Evolutionary conservation across 768 basidiomycete species (phyloP).

Genomic region (Mrakia gelida): DNA sequence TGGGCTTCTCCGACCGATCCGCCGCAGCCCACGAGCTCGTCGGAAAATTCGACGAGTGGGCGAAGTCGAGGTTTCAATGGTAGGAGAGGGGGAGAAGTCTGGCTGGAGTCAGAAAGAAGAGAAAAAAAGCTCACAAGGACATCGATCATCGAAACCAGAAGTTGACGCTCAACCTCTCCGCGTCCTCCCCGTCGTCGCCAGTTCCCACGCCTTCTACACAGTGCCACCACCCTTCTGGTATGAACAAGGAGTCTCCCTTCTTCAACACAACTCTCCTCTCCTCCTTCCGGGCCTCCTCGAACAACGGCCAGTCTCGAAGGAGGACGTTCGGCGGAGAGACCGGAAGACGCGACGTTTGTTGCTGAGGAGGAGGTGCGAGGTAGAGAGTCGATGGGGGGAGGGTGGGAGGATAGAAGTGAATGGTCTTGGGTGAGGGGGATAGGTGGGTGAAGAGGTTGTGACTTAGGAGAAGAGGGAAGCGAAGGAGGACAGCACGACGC

Average conservation of each 20-base stretch:
- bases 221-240: slow-evolving; percentile 29
- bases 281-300: not conserved
- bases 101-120: too few species aligned
- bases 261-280: slow-evolving; percentile 4
- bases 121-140: too few species aligned
- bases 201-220: slow-evolving; percentile 21
- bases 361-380: slow-evolving; percentile 28
- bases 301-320: not conserved
- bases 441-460: slow-evolving; percentile 19
- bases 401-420: slow-evolving; percentile 23
- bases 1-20: too few species aligned
- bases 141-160: slow-evolving; percentile 20
- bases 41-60: too few species aligned
- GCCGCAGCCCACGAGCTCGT: too few species aligned
- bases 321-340: slow-evolving; percentile 7
- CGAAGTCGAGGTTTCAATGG: too few species aligned
- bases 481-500: not conserved
- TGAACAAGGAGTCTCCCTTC: slow-evolving; percentile 18
- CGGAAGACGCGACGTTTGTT: slow-evolving; percentile 26
- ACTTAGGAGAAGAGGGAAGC: not conserved
- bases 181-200: not conserved
- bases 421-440: slow-evolving; percentile 3
- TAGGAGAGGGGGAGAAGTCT: too few species aligned
- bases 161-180: slow-evolving; percentile 18
- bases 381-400: not conserved